These are phyloP conservation scores for Nicotiana noctiflora DNA, from an alignment of 257 asterid species.

Conservation along the genomic window DNA sequence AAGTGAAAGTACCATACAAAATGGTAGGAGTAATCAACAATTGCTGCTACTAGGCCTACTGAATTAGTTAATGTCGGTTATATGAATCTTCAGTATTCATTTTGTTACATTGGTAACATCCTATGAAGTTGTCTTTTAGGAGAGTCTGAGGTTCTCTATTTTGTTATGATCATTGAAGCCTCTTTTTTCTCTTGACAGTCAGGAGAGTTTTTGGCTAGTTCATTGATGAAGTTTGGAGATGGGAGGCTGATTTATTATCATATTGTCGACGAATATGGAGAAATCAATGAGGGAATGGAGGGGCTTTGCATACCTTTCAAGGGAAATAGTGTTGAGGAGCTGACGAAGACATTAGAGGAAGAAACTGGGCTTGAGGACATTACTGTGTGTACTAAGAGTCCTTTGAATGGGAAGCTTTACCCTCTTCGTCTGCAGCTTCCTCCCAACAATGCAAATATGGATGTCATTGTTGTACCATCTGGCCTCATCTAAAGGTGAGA, in stretches of 20 bases:
- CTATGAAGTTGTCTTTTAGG: too few species aligned
- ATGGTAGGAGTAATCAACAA: too few species aligned
- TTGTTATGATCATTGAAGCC: neutral
- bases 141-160: neutral
- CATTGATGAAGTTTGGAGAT: constrained; percentile 60
- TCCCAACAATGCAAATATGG: constrained; percentile 74
- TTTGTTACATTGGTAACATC: neutral
- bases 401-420: constrained; percentile 74
- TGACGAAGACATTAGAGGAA: constrained; percentile 46
- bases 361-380: constrained; percentile 58
- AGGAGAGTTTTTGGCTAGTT: constrained; percentile 44
- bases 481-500: constrained; percentile 43
- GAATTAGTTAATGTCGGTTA: too few species aligned
- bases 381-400: constrained; percentile 63
- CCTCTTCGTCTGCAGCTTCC: constrained; percentile 96
- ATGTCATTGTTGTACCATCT: constrained; percentile 60
- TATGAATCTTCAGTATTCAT: neutral
- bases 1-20: neutral
- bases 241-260: constrained; percentile 62
- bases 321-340: constrained; percentile 55
- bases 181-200: constrained; percentile 39
- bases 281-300: constrained; percentile 58
- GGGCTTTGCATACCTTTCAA: constrained; percentile 54
- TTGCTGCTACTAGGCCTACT: too few species aligned
- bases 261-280: constrained; percentile 63